Evolutionary conservation across 2,329 filamentous ascomycete species (phyloP).

Genomic region (Colletotrichum eremochloae): DNA sequence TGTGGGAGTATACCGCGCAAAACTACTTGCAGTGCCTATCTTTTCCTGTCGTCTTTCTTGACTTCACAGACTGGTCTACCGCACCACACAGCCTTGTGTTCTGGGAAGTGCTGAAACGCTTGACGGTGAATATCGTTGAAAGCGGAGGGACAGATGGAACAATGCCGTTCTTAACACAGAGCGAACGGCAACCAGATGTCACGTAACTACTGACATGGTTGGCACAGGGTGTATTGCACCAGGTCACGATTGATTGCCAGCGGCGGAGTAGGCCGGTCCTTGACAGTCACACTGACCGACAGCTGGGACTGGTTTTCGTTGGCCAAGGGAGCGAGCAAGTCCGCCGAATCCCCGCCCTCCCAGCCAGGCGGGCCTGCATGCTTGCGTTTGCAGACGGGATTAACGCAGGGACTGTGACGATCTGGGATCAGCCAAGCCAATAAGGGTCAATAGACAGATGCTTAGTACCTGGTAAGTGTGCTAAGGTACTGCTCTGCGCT

Average conservation of each 20-base stretch:
- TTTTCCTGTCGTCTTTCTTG: conserved; percentile 9
- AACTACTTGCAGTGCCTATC: conserved; percentile 18
- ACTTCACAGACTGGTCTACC: conserved; percentile 19
- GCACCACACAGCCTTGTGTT: conserved; percentile 13
- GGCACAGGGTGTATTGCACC: conserved; percentile 21
- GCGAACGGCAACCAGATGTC: conserved; percentile 17
- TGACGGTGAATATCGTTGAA: conserved; percentile 5
- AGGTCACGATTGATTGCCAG: conserved; percentile 29
- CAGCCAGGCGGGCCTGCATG: conserved; percentile 20
- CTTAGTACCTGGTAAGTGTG: neutral
- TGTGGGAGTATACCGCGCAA: conserved; percentile 1
- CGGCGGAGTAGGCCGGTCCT: neutral
- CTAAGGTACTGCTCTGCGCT: neutral
- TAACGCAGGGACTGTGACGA: conserved; percentile 34
- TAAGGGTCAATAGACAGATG: conserved; percentile 10
- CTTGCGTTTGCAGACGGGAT: conserved; percentile 38
- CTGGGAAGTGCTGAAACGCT: conserved; percentile 35
- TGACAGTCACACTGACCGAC: conserved; percentile 1
- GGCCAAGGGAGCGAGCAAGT: conserved; percentile 29
- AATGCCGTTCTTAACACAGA: conserved; percentile 10
- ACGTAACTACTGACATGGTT: conserved; percentile 22
- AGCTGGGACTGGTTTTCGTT: conserved; percentile 17
- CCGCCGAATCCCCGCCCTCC: conserved; percentile 15
- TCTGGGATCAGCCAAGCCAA: conserved; percentile 27
- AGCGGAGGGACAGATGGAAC: conserved; percentile 8